Percentiles rank a stretch among this genome's conserved stretches.
Evolutionary conservation across 176 grass and related monocot species (phyloP).

Genomic region (sorghum (Sorghum bicolor)): Sorghum_bicolor_NCBIv3 NC_012878.2:41262501-41263000

Average conservation of each 20-base stretch:
- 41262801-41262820: not conserved
- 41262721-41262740: not conserved
- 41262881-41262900: not conserved
- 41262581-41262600: slow-evolving; percentile 70
- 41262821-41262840: not conserved
- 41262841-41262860: not conserved
- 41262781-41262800: not conserved
- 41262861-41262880: not conserved
- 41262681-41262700: not conserved
- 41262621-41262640: slow-evolving; percentile 2
- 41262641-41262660: slow-evolving; percentile 6
- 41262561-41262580: slow-evolving; percentile 76
- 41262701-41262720: not conserved
- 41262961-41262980: too few relatives aligned
- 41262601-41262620: slow-evolving; percentile 42
- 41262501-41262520: slow-evolving; percentile 85
- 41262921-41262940: too few relatives aligned
- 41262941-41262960: too few relatives aligned
- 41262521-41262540: slow-evolving; percentile 77
- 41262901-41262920: too few relatives aligned
- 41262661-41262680: not conserved
- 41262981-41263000: too few relatives aligned
- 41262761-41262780: not conserved
- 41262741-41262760: slow-evolving; percentile 9
- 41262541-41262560: slow-evolving; percentile 57